Base-by-base conservation (phyloP, 1,139 yeast species). In the Magnusiomyces starmeri region DNA sequence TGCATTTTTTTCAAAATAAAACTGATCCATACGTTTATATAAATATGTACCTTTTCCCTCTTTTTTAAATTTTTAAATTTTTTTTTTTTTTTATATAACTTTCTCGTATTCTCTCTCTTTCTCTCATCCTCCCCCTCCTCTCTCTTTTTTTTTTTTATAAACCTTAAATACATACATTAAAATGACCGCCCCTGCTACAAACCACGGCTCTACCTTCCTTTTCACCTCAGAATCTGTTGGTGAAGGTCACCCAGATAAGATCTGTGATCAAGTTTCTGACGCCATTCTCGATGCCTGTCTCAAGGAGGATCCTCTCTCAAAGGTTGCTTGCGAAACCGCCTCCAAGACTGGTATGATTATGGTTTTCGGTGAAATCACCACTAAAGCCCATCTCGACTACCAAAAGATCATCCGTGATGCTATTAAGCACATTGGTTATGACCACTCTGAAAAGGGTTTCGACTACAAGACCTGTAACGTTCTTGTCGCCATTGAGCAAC, bases 401-500 rank as follows among this genome's bases (percentile, higher is more conserved):
- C 98, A 94, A 75, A 87, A 90, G 76, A 82, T 92, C 67, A 81
- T 92, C 71, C 90, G 99, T 79, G 97, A 92, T 74, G 90, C 99
- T 71, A 86, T 92, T 76, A 89, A 90, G 80, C 90, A 88, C 75
- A 92, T 92, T 74, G 99, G 99, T 70, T 92, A 94, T 77, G 98
- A 92, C 72, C 79, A 83, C 70, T 85, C 95, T 58, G 95, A 81
- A 51, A 92, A 94, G 79, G 99, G 99, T 64, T 94, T 92, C 69
- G 98, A 94, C 75, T 92, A 89, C 86, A 90, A 90, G 79, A 92
- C 99, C 65, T 92, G 98, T 82, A 92, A 92, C 75, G 97, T 92
- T 56, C 79, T 94, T 63, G 98, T 92, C 61, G 98, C 98, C 72
- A 89, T 92, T 73, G 99, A 92, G 79, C 97, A 92, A 77, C 98